Base-by-base conservation (phyloP, 805 yeast species). In the Metschnikowia aberdeeniae region DNA sequence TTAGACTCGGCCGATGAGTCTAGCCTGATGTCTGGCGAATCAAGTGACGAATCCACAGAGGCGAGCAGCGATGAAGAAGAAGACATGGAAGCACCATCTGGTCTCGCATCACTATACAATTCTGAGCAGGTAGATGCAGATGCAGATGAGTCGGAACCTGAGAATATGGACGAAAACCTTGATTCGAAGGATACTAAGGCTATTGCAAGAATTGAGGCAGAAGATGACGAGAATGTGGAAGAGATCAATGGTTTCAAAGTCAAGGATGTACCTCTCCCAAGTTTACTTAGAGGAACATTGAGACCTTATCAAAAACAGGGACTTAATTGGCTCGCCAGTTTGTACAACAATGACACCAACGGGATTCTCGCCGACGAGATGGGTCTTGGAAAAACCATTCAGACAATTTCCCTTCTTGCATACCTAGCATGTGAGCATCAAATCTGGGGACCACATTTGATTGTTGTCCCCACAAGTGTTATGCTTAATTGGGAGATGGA, bases 401-500 rank as follows among this genome's bases (percentile, higher is more conserved):
- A 93, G 62, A 93, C 99, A 0, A 93, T 93, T 42, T 80, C 97
- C 0, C 66, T 93, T 34, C 67, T 93, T 14, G 75, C 95, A 0
- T 90, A 90, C 62, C 70, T 93, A 42, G 99, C 99, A 0, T 89
- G 97, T 57, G 96, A 85, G 56, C 90, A 90, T 58, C 86, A 87
- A 47, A 79, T 84, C 13, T 93, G 99, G 99, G 99, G 99, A 0
- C 99, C 99, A 0, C 99, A 93, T 70, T 70, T 93, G 44, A 90
- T 93, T 66, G 83, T 93, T 48, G 99, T 93, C 4, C 99, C 99
- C 4, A 93, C 99, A 0, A 88, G 97, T 12, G 99, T 93, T 6
- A 82, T 93, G 82, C 78, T 93, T 43, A 93, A 93, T 60, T 93
- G 99, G 99, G 99, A 93, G 63, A 92, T 95, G 97, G 99, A 93